Base-by-base conservation (phyloP, 2,329 filamentous ascomycete genomes). In the Cephalotrichum gorgonifer region DNA sequence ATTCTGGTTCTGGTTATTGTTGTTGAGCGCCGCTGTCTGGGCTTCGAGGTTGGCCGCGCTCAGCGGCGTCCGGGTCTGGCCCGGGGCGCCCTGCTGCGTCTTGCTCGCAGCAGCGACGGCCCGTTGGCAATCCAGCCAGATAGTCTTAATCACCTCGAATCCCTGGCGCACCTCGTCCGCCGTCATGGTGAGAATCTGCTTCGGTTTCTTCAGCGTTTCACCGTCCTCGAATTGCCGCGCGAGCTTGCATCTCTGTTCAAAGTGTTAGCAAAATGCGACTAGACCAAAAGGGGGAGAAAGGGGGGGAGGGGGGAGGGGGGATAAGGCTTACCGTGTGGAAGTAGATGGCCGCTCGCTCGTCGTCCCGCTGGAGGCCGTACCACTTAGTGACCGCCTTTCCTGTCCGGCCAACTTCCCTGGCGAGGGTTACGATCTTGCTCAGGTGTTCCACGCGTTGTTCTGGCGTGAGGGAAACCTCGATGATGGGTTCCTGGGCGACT, bases 211-310 rank as follows among this genome's bases (percentile, higher is more conserved):
- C 66, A 75, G 69, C 44, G 64, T 61, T 1, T 75, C 70, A 14
- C 69, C 70, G 50, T 79, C 73, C 4, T 60, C 57, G 52, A 78
- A 82, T 55, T 83, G 79, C 42, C 68, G 70, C 1, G 69, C 55
- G 28, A 82, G 64, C 11, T 74, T 75, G 26, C 69, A 62, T 51
- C 77, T 74, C 77, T 82, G 56, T 38, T 15, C 8, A 39, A 47
- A 20, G 15, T 2, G 41, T 49, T 27, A 50, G 48, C 9, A 43
- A 28, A 27, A 8, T 38, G 30, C 3, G 51, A 35, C 58, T 74
- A 60, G 74, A 66, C 53, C 51, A 46, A 15, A 9, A 30, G 14
- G 25, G 17, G 25, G 25, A 22, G 2, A 43, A 26, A 44, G 15
- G 38, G 31, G 22, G 20, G 20, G n/a, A n/a, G 39, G 23, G 48